Evolutionary conservation across 1,139 yeast genomes (phyloP).

Genomic region (Scheffersomyces illinoinensis): DNA sequence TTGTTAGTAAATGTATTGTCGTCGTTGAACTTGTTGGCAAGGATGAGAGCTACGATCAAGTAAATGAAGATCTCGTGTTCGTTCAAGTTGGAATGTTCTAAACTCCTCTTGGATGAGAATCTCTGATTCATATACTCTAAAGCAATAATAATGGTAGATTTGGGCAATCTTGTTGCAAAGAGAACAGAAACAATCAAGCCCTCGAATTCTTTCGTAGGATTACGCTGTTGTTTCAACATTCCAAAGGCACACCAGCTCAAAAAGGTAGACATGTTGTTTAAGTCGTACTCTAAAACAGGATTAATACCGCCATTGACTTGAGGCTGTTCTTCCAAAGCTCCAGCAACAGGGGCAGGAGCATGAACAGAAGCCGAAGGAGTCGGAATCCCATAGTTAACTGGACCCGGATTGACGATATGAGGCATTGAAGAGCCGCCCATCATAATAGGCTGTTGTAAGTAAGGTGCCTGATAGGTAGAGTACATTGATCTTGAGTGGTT

Average conservation of each 20-base stretch:
- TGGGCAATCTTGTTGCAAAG: slow-evolving; percentile 87
- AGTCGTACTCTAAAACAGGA: slow-evolving; percentile 74
- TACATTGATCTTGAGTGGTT: slow-evolving; percentile 13
- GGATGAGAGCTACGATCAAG: slow-evolving; percentile 68
- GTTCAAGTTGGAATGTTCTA: slow-evolving; percentile 24
- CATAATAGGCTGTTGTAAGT: slow-evolving; percentile 8
- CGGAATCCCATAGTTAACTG: slow-evolving; percentile 10
- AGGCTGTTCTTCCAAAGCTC: slow-evolving; percentile 12
- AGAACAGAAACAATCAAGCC: slow-evolving; percentile 67
- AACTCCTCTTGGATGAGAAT: slow-evolving; percentile 24
- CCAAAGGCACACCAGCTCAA: slow-evolving; percentile 67
- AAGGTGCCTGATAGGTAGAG: slow-evolving; percentile 15
- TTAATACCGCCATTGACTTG: slow-evolving; percentile 71
- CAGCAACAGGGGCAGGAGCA: slow-evolving; percentile 10
- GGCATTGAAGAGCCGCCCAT: neutral
- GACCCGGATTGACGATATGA: neutral
- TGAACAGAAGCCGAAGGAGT: slow-evolving; percentile 13
- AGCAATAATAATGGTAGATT: slow-evolving; percentile 75
- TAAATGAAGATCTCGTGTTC: slow-evolving; percentile 57
- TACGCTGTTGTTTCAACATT: slow-evolving; percentile 50
- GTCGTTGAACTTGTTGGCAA: slow-evolving; percentile 93
- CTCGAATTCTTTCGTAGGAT: slow-evolving; percentile 57
- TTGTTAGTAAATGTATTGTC: slow-evolving; percentile 94
- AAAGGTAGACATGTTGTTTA: slow-evolving; percentile 75
- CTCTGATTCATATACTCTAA: slow-evolving; percentile 69